Base-by-base conservation (phyloP, 2,329 filamentous ascomycete species). In the Xenoacremonium recifei region DNA sequence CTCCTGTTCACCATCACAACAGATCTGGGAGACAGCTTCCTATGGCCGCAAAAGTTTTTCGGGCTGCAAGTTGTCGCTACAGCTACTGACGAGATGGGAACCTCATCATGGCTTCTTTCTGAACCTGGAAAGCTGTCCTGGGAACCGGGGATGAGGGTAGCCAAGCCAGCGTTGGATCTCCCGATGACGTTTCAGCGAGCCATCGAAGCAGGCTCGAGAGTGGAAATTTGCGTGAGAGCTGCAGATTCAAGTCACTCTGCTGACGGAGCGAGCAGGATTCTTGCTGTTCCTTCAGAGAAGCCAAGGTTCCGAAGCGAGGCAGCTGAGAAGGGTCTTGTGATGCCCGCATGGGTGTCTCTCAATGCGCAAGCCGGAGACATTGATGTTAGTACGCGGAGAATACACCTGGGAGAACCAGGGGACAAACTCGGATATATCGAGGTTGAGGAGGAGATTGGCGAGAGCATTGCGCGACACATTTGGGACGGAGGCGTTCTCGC, bases 391-490 rank as follows among this genome's bases (percentile, higher is more conserved):
- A 59, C 58, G 27, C 56, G 64, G 13, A 59, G 58, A 17, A 40
- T 70, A 0, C 47, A 53, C 6, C 36, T 65, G 23, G 58, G 52
- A 5, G 55, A 54, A 1, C 46, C 45, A 1, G 21, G 49, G 2
- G 53, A 53, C 7, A 48, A 48, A 13, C 34, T 58, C 3, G 51
- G 58, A 1, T 51, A 48, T 9, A 46, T 78, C 6, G 64, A 71
- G 20, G 60, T 80, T 4, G 72, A 76, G 39, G 79, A 82, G 45
- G 76, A 80, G 39, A 71, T 81, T 9, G 77, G 76, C 12, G 77
- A 81, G 60, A 80, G 76, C 53, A 80, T 82, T 40, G 77, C 77
- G 1, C 70, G 77, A 3, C 77, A 81, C 45, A 66, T 81, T 5
- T 82, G 78, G 78, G 78, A 82, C 39, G 77, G 70, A 2, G 78